A percentile compares a stretch with the other conserved stretches of the same genome.
Conservation (phyloP, 1,139 yeast species). For the Suhomyces kunorum region DNA sequence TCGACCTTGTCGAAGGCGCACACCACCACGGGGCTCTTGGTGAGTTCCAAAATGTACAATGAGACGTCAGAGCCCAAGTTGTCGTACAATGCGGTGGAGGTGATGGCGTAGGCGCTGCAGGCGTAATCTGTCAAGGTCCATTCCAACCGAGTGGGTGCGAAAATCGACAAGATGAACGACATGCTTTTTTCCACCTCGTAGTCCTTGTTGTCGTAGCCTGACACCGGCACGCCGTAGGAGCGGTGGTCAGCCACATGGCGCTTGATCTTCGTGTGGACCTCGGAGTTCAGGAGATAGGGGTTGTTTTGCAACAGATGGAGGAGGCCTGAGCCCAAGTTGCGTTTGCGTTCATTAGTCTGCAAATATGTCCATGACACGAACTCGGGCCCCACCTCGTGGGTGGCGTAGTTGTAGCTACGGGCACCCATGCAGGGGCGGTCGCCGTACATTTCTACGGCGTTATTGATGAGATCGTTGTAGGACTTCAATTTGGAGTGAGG, state of each 20-base stretch:
- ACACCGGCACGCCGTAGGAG: constrained; percentile 16
- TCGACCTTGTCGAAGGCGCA: constrained; percentile 35
- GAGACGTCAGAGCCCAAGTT: constrained; percentile 42
- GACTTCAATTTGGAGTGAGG: constrained; percentile 31
- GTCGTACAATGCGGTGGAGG: constrained; percentile 44
- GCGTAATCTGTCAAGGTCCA: constrained; percentile 44
- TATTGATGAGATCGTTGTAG: constrained; percentile 27
- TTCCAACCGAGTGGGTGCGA: constrained; percentile 38
- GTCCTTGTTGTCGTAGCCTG: constrained; percentile 12
- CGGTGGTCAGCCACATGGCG: constrained; percentile 26
- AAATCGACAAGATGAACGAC: constrained; percentile 39
- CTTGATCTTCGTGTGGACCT: constrained; percentile 30
- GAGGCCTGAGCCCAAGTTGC: constrained; percentile 36
- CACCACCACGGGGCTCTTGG: constrained; percentile 39
- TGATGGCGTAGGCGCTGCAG: constrained; percentile 36
- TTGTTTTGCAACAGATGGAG: constrained; percentile 31
- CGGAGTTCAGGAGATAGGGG: constrained; percentile 26
- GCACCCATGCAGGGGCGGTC: constrained; percentile 33
- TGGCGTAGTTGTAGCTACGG: constrained; percentile 34
- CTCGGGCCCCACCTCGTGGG: constrained; percentile 22
- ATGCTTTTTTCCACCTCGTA: constrained; percentile 15
- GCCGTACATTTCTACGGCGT: constrained; percentile 21
- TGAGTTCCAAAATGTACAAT: constrained; percentile 34
- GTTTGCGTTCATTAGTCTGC: constrained; percentile 25
- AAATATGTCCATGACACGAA: constrained; percentile 25